Percentiles rank a stretch among this genome's conserved stretches.
phyloP scores from a whole-genome alignment of 2,329 filamentous ascomycete species.

The Fusarium torreyae region DNA sequence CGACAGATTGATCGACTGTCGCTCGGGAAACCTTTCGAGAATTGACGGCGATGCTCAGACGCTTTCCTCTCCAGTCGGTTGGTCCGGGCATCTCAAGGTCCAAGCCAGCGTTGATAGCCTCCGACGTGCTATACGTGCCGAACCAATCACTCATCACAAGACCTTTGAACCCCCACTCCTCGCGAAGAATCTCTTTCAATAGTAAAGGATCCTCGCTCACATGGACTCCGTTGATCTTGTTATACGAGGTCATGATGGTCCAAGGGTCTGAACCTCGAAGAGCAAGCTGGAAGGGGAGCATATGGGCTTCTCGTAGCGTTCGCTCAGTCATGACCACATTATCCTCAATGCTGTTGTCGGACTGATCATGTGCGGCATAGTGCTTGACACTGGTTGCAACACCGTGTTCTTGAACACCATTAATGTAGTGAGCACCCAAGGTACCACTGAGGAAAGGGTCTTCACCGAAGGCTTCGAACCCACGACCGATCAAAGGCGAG shows the following conservation, averaged over 20 bases:
- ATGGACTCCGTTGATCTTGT: conserved; percentile 59
- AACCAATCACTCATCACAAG: conserved; percentile 56
- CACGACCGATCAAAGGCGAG: conserved; percentile 59
- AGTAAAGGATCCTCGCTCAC: conserved; percentile 44
- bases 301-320: conserved; percentile 44
- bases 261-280: conserved; percentile 57
- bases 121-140: conserved; percentile 50
- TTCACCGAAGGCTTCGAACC: conserved; percentile 60
- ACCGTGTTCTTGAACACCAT: conserved; percentile 57
- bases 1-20: conserved; percentile 48
- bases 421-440: conserved; percentile 52
- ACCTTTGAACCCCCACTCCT: conserved; percentile 41
- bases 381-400: conserved; percentile 61
- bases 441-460: conserved; percentile 59
- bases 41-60: conserved; percentile 49
- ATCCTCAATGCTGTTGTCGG: conserved; percentile 47
- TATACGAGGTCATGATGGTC: conserved; percentile 54
- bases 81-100: conserved; percentile 57
- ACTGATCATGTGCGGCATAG: conserved; percentile 59
- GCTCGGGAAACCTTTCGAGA: conserved; percentile 40
- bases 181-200: conserved; percentile 52
- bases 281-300: conserved; percentile 58
- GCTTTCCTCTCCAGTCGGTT: conserved; percentile 43
- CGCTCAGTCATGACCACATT: conserved; percentile 40
- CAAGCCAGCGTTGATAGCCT: conserved; percentile 48